Conservation (phyloP, 345 rosid genomes). For the Brassica napus region Da-Ae NC_063448.1:42664501-42665000, state of each 20-base stretch:
- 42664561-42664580: slow-evolving; percentile 82
- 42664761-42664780: slow-evolving; percentile 16
- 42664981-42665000: too few species aligned
- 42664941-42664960: not conserved
- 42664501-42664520: slow-evolving; percentile 98
- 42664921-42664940: not conserved
- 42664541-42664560: slow-evolving; percentile 75
- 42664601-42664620: too few species aligned
- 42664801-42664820: slow-evolving; percentile 40
- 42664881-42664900: slow-evolving; percentile 28
- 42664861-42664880: slow-evolving; percentile 31
- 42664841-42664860: slow-evolving; percentile 24
- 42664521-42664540: slow-evolving; percentile 63
- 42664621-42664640: too few species aligned
- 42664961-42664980: too few species aligned
- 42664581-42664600: slow-evolving; percentile 53
- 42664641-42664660: slow-evolving; percentile 3
- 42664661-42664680: not conserved
- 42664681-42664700: not conserved
- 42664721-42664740: slow-evolving; percentile 16
- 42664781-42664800: slow-evolving; percentile 31
- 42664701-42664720: slow-evolving; percentile 12
- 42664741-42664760: slow-evolving; percentile 5
- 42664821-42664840: slow-evolving; percentile 31
- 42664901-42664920: slow-evolving; percentile 13